These are phyloP conservation scores for Brassica napus DNA, from an alignment of 345 rosid species.

Conservation along the genomic window DNA sequence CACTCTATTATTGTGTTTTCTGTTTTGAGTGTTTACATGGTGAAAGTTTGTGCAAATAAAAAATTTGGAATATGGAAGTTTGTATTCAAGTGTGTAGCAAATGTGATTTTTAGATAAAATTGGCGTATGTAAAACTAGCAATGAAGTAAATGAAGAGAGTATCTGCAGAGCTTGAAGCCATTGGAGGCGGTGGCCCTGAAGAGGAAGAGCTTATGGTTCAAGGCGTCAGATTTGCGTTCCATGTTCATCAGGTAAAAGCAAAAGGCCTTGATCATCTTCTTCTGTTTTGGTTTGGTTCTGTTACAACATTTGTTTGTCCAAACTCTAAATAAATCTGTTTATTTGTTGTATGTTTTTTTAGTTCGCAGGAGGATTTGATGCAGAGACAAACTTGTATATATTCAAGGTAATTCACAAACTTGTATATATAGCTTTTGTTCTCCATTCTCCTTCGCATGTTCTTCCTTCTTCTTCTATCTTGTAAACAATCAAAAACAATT, in stretches of 20 bases:
- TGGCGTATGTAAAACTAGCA: slow-evolving; percentile 86
- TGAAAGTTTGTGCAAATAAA: not conserved
- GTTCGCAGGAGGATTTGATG: slow-evolving; percentile 98
- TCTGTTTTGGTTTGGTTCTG: too few species aligned
- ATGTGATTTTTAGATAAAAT: slow-evolving; percentile 63
- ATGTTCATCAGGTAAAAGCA: slow-evolving; percentile 85
- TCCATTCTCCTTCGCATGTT: too few species aligned
- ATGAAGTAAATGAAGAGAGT: slow-evolving; percentile 97
- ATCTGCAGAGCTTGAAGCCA: slow-evolving; percentile 78
- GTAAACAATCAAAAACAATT: too few species aligned
- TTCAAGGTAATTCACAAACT: too few species aligned
- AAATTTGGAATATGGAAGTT: not conserved
- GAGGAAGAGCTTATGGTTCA: slow-evolving; percentile 95
- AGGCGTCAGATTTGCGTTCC: slow-evolving; percentile 92
- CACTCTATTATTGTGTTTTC: slow-evolving; percentile 28
- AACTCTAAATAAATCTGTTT: not conserved
- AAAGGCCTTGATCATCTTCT: slow-evolving; percentile 3
- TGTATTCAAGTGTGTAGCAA: not conserved
- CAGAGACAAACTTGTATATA: slow-evolving; percentile 51
- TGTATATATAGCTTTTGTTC: too few species aligned
- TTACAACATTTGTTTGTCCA: not conserved
- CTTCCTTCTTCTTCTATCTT: too few species aligned
- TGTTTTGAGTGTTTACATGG: slow-evolving; percentile 33
- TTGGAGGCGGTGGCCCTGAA: slow-evolving; percentile 62
- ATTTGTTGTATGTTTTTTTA: slow-evolving; percentile 16